Base-by-base conservation (phyloP, 805 yeast genomes). In the Ogataea parapolymorpha region DNA sequence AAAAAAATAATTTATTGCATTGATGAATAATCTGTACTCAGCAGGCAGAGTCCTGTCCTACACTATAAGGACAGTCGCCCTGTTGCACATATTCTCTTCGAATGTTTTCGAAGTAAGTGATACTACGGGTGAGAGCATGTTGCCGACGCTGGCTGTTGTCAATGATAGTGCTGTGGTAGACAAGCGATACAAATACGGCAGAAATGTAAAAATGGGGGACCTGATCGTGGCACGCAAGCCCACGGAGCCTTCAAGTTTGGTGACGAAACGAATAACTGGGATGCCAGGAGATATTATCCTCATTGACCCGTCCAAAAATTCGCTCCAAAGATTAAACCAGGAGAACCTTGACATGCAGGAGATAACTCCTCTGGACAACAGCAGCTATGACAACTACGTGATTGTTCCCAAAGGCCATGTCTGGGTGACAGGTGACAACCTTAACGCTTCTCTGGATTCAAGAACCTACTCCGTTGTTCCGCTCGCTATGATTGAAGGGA, bases 351-450 rank as follows among this genome's bases (percentile, higher is more conserved):
- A 39, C 24, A 26, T 26, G 38, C 42, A 37, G 23, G 56, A 56
- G 9, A 53, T 55, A 16, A 50, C 50, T 30, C 45, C 39, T 2
- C 22, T 22, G 7, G 48, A 32, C 22, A 45, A 23, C 7, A 31
- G 26, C 31, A 62, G 58, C 15, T 56, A 39, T 38, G 70, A 76
- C 55, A 74, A 77, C 42, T 87, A 70, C 60, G 80, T 91, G 7
- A 71, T 68, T 41, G 90, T 93, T 0, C 99, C 99, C 1, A 78
- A 81, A 50, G 99, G 99, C 2, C 99, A 93, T 63, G 85, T 87
- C 35, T 93, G 98, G 98, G 82, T 90, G 3, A 88, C 97, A 0
- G 99, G 99, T 2, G 99, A 93, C 57, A 93, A 93, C 57, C 63
- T 91, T 42, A 75, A 87, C 20, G 88, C 82, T 50, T 86, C 96